Percentiles rank a stretch among this genome's conserved stretches.
Conservation (phyloP, 495 filamentous ascomycete species). For the Amorphotheca resinae region DNA sequence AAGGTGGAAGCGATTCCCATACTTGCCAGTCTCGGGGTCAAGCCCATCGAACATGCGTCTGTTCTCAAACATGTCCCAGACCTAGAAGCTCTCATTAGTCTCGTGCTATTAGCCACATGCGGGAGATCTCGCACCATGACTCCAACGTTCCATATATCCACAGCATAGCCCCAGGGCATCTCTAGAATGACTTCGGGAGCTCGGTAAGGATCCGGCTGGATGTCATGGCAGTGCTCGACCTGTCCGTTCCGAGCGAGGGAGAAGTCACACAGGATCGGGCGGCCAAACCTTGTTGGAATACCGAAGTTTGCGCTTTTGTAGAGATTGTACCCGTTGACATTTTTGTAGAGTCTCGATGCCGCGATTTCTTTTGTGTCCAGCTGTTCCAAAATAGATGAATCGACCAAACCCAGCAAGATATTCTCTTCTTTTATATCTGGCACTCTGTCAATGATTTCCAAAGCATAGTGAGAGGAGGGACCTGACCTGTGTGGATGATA, state of each 20-base stretch:
- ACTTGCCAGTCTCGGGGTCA: conserved; percentile 14
- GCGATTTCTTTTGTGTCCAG: conserved; percentile 5
- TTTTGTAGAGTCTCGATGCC: conserved; percentile 5
- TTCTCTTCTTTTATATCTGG: conserved; percentile 12
- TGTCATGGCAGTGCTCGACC: conserved; percentile 9
- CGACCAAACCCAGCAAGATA: conserved; percentile 10
- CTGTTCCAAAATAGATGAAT: conserved; percentile 6
- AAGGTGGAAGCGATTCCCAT: conserved; percentile 20
- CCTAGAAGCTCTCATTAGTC: conserved; percentile 15
- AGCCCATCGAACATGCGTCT: conserved; percentile 14
- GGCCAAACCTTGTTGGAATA: conserved; percentile 8
- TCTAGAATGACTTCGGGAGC: conserved; percentile 15
- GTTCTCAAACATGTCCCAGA: conserved; percentile 25
- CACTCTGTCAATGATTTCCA: conserved; percentile 5
- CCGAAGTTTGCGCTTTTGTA: conserved; percentile 8
- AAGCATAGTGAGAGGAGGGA: conserved; percentile 1
- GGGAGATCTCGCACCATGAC: conserved; percentile 12
- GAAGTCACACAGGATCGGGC: conserved; percentile 6
- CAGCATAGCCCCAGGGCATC: conserved; percentile 13
- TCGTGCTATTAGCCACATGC: conserved; percentile 2
- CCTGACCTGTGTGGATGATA: conserved; percentile 19
- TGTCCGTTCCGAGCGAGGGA: conserved; percentile 6
- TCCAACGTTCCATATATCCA: conserved; percentile 19
- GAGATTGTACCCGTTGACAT: conserved; percentile 9
- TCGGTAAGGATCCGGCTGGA: conserved; percentile 11